phyloP scores from a whole-genome alignment of 2,329 filamentous ascomycete genomes.

The Penicillium sp. region DNA sequence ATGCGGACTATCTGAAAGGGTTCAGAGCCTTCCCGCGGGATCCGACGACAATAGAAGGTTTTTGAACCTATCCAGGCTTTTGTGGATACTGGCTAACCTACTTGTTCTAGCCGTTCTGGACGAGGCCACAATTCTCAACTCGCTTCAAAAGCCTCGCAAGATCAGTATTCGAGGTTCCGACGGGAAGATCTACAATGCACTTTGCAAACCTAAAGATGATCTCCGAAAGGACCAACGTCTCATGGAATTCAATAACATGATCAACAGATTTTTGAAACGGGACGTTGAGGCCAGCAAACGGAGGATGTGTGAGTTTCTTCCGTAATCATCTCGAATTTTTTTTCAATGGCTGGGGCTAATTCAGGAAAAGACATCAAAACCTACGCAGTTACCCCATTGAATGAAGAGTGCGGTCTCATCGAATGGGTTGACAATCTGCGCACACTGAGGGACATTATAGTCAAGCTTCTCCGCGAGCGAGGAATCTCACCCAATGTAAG shows the following conservation, averaged over 20 bases:
- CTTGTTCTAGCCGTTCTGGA: conserved; percentile 64
- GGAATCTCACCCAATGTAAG: conserved; percentile 59
- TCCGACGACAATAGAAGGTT: conserved; percentile 72
- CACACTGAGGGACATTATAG: conserved; percentile 86
- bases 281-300: conserved; percentile 88
- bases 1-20: conserved; percentile 64
- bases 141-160: conserved; percentile 87
- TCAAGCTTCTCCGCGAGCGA: conserved; percentile 73
- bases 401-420: conserved; percentile 96
- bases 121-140: conserved; percentile 85
- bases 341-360: background rate
- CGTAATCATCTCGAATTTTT: background rate
- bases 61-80: conserved; percentile 1
- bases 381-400: conserved; percentile 93
- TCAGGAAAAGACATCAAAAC: conserved; percentile 71
- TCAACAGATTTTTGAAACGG: conserved; percentile 89
- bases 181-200: conserved; percentile 80
- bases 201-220: conserved; percentile 98
- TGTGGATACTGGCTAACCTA: conserved; percentile 14
- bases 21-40: conserved; percentile 88
- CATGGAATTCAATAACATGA: conserved; percentile 99
- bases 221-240: conserved; percentile 94
- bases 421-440: conserved; percentile 98
- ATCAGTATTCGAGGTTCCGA: conserved; percentile 87
- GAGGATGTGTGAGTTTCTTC: conserved; percentile 62